Evolutionary conservation across 2,329 filamentous ascomycete species (phyloP).

Genomic region (Penicillium nordicum): DNA sequence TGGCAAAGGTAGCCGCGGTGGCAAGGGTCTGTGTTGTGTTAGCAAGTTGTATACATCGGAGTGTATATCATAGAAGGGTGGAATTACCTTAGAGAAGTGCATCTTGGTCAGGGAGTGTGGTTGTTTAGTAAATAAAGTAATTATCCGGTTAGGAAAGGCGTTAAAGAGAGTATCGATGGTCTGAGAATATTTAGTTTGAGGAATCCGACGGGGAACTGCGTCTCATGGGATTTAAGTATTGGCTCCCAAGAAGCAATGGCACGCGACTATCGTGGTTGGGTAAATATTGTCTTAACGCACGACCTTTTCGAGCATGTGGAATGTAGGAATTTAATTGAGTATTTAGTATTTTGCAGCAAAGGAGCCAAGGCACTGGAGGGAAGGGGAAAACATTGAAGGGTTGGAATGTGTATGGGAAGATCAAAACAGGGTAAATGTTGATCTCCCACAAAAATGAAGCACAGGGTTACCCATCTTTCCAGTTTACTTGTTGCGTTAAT

Average conservation of each 20-base stretch:
- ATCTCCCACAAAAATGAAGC: not conserved
- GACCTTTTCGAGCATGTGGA: not conserved
- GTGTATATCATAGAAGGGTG: not conserved
- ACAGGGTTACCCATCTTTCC: not conserved
- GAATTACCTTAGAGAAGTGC: slow-evolving; percentile 21
- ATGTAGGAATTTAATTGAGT: slow-evolving; percentile 8
- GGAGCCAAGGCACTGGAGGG: not conserved
- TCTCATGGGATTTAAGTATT: slow-evolving; percentile 13
- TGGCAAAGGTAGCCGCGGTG: slow-evolving; percentile 17
- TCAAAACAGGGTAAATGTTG: not conserved
- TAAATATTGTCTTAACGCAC: slow-evolving; percentile 10
- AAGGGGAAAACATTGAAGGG: slow-evolving; percentile 1
- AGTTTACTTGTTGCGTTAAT: not conserved
- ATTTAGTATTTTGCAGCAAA: not conserved
- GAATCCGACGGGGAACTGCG: not conserved
- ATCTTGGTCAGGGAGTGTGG: slow-evolving; percentile 13
- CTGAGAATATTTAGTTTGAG: not conserved
- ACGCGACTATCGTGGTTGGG: slow-evolving; percentile 5
- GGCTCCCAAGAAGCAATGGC: slow-evolving; percentile 6
- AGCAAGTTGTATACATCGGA: not conserved
- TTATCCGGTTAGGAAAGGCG: not conserved
- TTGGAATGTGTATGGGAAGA: slow-evolving; percentile 15
- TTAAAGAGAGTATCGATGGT: slow-evolving; percentile 8
- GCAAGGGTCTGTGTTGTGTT: slow-evolving; percentile 14
- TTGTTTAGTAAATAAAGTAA: not conserved